Percentiles rank a stretch among this genome's conserved stretches.
Conservation (phyloP, 352 stramenopile genomes). For the Phytopythium delawarense region DNA sequence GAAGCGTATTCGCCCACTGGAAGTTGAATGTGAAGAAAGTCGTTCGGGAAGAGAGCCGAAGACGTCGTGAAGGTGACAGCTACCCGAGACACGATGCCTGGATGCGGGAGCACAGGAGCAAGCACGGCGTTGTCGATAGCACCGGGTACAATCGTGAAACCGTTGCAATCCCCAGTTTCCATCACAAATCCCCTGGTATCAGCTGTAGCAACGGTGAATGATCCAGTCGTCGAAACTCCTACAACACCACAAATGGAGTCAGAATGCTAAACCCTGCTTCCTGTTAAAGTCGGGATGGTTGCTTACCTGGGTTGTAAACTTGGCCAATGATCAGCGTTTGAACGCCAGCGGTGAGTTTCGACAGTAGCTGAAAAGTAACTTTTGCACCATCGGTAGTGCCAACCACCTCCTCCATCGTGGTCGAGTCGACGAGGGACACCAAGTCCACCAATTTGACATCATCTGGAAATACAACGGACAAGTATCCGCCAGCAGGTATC, state of each 20-base stretch:
- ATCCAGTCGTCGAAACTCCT: slow-evolving; percentile 29
- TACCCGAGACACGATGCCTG: slow-evolving; percentile 38
- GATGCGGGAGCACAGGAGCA: slow-evolving; percentile 26
- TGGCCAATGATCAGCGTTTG: slow-evolving; percentile 19
- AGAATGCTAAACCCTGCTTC: neutral
- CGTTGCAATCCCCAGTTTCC: slow-evolving; percentile 19
- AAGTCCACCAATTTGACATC: slow-evolving; percentile 8
- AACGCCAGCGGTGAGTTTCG: slow-evolving; percentile 9
- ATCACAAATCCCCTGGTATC: slow-evolving; percentile 33
- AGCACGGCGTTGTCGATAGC: slow-evolving; percentile 29
- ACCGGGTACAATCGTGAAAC: slow-evolving; percentile 30
- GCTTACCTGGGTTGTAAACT: slow-evolving; percentile 35
- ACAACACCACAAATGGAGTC: neutral
- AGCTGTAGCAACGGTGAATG: slow-evolving; percentile 30
- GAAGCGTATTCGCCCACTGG: slow-evolving; percentile 35
- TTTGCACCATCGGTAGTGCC: slow-evolving; percentile 10
- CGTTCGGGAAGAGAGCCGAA: slow-evolving; percentile 31
- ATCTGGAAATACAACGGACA: slow-evolving; percentile 17
- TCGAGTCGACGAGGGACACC: slow-evolving; percentile 15
- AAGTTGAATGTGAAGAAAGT: slow-evolving; percentile 34
- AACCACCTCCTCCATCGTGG: neutral
- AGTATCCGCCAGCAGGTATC: slow-evolving; percentile 20
- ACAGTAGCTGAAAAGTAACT: slow-evolving; percentile 11
- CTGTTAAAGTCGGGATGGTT: neutral
- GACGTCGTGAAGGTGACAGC: slow-evolving; percentile 48